A percentile compares a stretch with the other conserved stretches of the same genome.
Evolutionary conservation across 768 basidiomycete genomes (phyloP).

Genomic region (Suillus americanus): DNA sequence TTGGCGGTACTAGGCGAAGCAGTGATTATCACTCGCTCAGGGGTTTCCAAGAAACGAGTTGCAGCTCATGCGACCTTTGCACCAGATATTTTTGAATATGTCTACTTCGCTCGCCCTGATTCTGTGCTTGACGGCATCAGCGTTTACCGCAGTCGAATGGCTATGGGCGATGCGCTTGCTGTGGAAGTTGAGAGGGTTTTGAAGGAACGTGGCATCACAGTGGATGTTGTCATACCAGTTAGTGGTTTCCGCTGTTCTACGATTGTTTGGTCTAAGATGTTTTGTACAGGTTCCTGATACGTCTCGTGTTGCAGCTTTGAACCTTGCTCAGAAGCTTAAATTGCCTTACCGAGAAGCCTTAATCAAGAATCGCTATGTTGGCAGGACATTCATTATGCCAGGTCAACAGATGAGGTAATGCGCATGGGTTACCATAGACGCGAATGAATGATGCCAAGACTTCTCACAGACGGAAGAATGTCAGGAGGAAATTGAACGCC

Average conservation of each 20-base stretch:
- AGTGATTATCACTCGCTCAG: conserved; percentile 85
- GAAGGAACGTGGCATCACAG: conserved; percentile 59
- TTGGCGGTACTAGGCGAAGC: conserved; percentile 69
- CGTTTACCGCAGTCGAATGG: conserved; percentile 97
- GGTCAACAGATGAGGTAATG: conserved; percentile 88
- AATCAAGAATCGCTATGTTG: conserved; percentile 98
- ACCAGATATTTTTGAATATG: conserved; percentile 98
- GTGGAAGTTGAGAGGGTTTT: conserved; percentile 81
- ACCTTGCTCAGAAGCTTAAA: conserved; percentile 85
- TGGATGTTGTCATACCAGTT: conserved; percentile 98
- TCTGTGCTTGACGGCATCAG: conserved; percentile 96
- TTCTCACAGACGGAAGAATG: conserved; percentile 77
- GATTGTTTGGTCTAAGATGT: background rate
- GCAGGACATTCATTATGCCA: conserved; percentile 99
- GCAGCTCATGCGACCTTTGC: conserved; percentile 76
- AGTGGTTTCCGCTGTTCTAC: conserved; percentile 9
- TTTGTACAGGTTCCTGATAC: conserved; percentile 84
- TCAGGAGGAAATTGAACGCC: conserved; percentile 92
- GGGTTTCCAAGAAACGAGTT: conserved; percentile 74
- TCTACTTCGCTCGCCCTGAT: conserved; percentile 97
- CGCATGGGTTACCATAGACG: background rate
- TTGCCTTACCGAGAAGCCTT: conserved; percentile 98
- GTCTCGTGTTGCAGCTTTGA: conserved; percentile 91
- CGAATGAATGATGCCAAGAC: conserved; percentile 2
- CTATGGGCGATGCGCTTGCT: conserved; percentile 96